A percentile compares a stretch with the other conserved stretches of the same genome.
phyloP scores from a whole-genome alignment of 2,329 filamentous ascomycete genomes.

The Alternaria rosae region DNA sequence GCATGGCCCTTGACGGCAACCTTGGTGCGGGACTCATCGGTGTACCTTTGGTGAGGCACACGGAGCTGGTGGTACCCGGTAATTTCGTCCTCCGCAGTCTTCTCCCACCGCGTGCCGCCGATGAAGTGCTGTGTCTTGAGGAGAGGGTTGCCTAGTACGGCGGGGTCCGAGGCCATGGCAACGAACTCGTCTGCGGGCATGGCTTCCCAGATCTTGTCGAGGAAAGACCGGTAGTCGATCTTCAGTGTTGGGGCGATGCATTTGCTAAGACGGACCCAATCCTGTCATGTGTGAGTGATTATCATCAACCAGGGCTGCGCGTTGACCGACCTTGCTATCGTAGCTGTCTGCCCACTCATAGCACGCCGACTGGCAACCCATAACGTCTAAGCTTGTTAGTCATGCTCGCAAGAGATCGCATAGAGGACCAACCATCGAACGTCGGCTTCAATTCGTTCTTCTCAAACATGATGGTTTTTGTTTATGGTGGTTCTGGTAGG shows the following conservation, averaged over 20 bases:
- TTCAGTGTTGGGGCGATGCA: slow-evolving; percentile 69
- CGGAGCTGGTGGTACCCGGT: slow-evolving; percentile 65
- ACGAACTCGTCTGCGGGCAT: slow-evolving; percentile 65
- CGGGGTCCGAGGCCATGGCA: slow-evolving; percentile 59
- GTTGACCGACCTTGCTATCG: slow-evolving; percentile 61
- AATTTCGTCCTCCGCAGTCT: slow-evolving; percentile 58
- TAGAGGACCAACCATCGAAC: slow-evolving; percentile 41
- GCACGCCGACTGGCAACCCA: slow-evolving; percentile 58
- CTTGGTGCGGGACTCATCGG: slow-evolving; percentile 55
- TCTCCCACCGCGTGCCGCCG: slow-evolving; percentile 61
- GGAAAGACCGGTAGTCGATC: slow-evolving; percentile 72
- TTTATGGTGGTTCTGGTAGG: background rate
- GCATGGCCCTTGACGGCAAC: slow-evolving; percentile 64
- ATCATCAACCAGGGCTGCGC: background rate
- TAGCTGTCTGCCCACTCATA: slow-evolving; percentile 73
- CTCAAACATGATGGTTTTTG: slow-evolving; percentile 37
- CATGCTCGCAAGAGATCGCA: background rate
- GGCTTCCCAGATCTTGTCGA: slow-evolving; percentile 63
- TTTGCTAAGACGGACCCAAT: slow-evolving; percentile 67
- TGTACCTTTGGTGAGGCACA: slow-evolving; percentile 65
- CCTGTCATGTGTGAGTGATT: slow-evolving; percentile 37
- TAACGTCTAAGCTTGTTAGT: slow-evolving; percentile 53
- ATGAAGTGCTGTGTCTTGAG: slow-evolving; percentile 67
- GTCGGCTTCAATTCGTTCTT: slow-evolving; percentile 41
- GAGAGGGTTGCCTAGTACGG: slow-evolving; percentile 62